These are phyloP conservation scores for Fraxinus quadrangulata DNA, from an alignment of 257 asterid genomes.

Conservation along the genomic window DNA sequence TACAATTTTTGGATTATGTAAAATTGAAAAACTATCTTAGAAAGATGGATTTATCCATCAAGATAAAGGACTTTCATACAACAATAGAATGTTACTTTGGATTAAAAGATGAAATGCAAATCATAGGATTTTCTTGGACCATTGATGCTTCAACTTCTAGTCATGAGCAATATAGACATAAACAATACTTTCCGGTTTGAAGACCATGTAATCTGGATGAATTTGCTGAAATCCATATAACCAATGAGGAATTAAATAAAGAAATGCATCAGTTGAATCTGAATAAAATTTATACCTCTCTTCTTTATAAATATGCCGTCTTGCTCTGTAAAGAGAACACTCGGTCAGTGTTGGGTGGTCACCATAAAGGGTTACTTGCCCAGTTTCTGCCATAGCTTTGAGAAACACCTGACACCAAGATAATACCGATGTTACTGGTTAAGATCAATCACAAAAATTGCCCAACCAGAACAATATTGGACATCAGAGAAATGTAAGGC, in stretches of 20 bases:
- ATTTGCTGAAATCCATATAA: not conserved
- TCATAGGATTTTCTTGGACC: not conserved
- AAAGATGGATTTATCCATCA: not conserved
- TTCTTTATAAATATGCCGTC: slow-evolving; percentile 81
- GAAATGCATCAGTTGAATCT: not conserved
- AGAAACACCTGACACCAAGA: slow-evolving; percentile 69
- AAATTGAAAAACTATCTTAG: not conserved
- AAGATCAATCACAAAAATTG: not conserved
- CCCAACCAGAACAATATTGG: slow-evolving; percentile 6
- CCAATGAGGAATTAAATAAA: not conserved
- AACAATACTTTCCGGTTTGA: not conserved
- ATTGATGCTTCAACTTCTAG: not conserved
- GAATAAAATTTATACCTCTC: slow-evolving; percentile 57
- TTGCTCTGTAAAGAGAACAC: slow-evolving; percentile 79
- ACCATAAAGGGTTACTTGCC: slow-evolving; percentile 88
- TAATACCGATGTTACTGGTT: not conserved
- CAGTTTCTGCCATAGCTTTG: slow-evolving; percentile 97
- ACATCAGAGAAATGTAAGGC: not conserved
- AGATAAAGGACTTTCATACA: not conserved
- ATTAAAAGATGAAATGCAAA: not conserved
- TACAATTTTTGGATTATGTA: not conserved
- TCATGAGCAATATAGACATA: not conserved
- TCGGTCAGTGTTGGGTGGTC: slow-evolving; percentile 86
- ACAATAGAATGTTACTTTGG: not conserved
- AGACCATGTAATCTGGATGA: not conserved